Base-by-base conservation (phyloP, 179 eudicot species). In the Silene coronaria region DNA sequence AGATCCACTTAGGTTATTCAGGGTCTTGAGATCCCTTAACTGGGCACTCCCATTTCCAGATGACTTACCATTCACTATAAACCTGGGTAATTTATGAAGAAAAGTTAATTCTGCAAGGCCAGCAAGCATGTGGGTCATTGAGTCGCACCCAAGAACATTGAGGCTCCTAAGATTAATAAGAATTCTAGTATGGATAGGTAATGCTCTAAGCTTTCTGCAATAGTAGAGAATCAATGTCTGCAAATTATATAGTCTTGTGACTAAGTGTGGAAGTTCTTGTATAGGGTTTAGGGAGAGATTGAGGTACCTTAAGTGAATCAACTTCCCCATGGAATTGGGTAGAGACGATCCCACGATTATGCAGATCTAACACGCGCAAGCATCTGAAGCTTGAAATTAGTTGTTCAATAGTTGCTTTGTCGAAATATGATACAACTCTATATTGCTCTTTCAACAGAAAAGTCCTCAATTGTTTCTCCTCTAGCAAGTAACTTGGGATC, bases 261-360 rank as follows among this genome's bases (percentile, higher is more conserved):
- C 36, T 17, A 85, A 77, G 48, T 66, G 21, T 6, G 87, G 81
- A 67, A 85, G 79, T 14, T 46, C 57, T 45, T 60, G 28, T 13
- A 82, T 45, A 16, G 71, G 70, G n/a, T 63, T 51, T 17, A 24
- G 21, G 21, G 82, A 75, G 7, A 85, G 34, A 57, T 77, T 67
- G 3, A 85, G 80, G 36, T 73, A 77, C 16, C 82, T 75, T 23
- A 85, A 66, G 60, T 80, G 81, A 67, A 82, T 67, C 3, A 85
- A 36, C 17, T 45, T 36, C 21, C 51, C 72, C 16, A 84, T 30
- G 17, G 74, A 26, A 17, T 28, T 51, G 16, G 71, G 68, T 19
- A 11, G 75, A 38, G 0, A 4, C 26, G 22, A 65, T 3, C 19
- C 79, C 61, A 42, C 36, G 42, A 36, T 10, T 1, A 46, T 46